phyloP scores from a whole-genome alignment of 495 filamentous ascomycete species.

The Platismatia glauca region DNA sequence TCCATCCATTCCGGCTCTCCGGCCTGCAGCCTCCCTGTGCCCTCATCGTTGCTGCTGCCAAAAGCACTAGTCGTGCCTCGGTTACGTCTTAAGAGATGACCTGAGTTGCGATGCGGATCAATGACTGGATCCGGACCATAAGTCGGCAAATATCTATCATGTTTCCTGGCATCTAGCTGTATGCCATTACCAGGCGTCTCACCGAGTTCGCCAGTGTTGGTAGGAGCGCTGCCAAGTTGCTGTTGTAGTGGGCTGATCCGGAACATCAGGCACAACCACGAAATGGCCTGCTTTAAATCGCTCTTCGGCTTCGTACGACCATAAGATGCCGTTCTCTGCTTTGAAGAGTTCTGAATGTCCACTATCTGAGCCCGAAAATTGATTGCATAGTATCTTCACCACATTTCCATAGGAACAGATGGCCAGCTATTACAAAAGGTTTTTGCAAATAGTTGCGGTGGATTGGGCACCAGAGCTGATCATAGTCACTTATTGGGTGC shows the following conservation, averaged over 20 bases:
- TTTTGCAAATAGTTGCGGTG: not conserved
- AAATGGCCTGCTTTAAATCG: slow-evolving; percentile 19
- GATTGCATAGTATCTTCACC: slow-evolving; percentile 20
- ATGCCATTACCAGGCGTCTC: not conserved
- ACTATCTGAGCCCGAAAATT: slow-evolving; percentile 16
- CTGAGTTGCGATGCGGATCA: not conserved
- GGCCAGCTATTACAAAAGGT: not conserved
- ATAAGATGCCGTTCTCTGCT: slow-evolving; percentile 19
- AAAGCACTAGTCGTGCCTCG: not conserved
- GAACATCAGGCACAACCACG: slow-evolving; percentile 22
- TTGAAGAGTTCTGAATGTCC: slow-evolving; percentile 20
- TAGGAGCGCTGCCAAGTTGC: not conserved
- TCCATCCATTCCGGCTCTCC: not conserved
- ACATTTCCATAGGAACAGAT: slow-evolving; percentile 20
- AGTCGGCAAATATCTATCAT: not conserved
- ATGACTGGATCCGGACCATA: not conserved
- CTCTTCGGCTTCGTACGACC: slow-evolving; percentile 5
- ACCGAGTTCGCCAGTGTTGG: not conserved
- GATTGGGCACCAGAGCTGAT: not conserved
- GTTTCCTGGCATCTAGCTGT: not conserved
- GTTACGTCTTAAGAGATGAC: not conserved
- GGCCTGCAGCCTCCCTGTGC: not conserved
- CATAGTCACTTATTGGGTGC: not conserved
- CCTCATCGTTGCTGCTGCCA: not conserved
- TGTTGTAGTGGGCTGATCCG: too few relatives aligned